A percentile compares a stretch with the other conserved stretches of the same genome.
Conservation (phyloP, 2,329 filamentous ascomycete species). For the Xylariaceae sp. region DNA sequence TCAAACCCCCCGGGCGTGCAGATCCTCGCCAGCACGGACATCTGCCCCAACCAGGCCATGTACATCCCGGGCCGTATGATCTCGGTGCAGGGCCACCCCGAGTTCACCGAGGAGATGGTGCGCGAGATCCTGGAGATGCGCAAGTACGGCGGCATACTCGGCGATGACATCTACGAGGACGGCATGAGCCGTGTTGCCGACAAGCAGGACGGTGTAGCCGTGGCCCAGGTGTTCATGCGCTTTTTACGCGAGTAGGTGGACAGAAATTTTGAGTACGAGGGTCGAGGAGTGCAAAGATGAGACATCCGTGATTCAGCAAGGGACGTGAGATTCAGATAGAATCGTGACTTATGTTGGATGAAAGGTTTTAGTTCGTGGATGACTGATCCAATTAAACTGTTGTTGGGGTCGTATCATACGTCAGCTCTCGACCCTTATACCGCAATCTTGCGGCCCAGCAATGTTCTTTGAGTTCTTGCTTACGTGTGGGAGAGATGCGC, state of each 20-base stretch:
- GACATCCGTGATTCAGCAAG: neutral
- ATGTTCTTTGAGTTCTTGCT: no score
- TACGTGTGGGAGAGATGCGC: slow-evolving; percentile 2
- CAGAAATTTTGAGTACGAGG: no score
- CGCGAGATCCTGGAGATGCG: slow-evolving; percentile 62
- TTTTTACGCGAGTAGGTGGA: slow-evolving; percentile 70
- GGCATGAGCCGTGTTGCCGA: slow-evolving; percentile 61
- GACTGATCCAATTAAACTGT: no score
- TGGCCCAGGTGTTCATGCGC: slow-evolving; percentile 69
- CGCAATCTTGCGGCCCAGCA: no score
- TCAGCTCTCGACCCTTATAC: no score
- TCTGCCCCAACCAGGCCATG: slow-evolving; percentile 77
- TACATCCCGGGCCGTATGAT: slow-evolving; percentile 63
- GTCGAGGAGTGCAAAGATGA: no score
- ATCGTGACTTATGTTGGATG: no score
- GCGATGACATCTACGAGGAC: slow-evolving; percentile 63
- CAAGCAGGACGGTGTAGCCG: slow-evolving; percentile 73
- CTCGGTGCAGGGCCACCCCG: slow-evolving; percentile 81
- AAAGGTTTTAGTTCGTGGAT: no score
- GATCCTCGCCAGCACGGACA: slow-evolving; percentile 58
- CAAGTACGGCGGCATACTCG: slow-evolving; percentile 63
- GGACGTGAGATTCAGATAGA: no score
- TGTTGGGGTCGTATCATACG: no score
- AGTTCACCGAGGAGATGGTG: slow-evolving; percentile 72
- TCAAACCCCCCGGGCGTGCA: slow-evolving; percentile 58